Conservation (phyloP, 1,284 basidiomycete species). For the Volvariella surrecta region DNA sequence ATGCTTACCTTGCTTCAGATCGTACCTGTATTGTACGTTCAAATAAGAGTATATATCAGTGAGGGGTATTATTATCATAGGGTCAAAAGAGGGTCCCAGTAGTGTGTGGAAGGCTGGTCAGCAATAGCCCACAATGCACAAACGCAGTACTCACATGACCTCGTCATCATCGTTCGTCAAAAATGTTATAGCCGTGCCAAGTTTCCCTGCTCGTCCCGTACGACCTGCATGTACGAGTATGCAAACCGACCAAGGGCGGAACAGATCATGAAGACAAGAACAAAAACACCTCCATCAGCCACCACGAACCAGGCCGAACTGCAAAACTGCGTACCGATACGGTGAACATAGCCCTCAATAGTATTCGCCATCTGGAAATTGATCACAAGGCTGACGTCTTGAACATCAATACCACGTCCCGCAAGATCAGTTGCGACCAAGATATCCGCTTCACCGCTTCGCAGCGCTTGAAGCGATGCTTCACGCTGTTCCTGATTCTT, state of each 20-base stretch:
- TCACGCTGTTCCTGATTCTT: constrained; percentile 98
- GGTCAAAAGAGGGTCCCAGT: constrained; percentile 1
- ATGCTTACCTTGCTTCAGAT: constrained; percentile 73
- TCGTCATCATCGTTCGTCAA: constrained; percentile 94
- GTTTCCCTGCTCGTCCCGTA: constrained; percentile 95
- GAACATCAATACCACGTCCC: constrained; percentile 97
- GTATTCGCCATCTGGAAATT: constrained; percentile 96
- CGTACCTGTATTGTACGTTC: constrained; percentile 50
- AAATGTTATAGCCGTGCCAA: constrained; percentile 91
- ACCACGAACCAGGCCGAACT: background rate
- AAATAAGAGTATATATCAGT: constrained; percentile 12
- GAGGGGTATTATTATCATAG: constrained; percentile 8
- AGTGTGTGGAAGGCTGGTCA: too few species aligned
- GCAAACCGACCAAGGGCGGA: constrained; percentile 1
- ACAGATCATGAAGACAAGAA: background rate
- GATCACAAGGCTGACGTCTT: constrained; percentile 92
- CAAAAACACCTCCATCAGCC: constrained; percentile 4
- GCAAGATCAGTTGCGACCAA: constrained; percentile 97
- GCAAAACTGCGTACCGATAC: constrained; percentile 61
- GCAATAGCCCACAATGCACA: background rate
- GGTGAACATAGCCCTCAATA: constrained; percentile 96
- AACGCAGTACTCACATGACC: constrained; percentile 69
- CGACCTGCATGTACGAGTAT: constrained; percentile 45
- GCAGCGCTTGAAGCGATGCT: constrained; percentile 79
- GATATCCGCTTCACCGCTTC: constrained; percentile 76